Evolutionary conservation across 2,329 filamentous ascomycete genomes (phyloP).

Genomic region (Penicillium verrucosum): DNA sequence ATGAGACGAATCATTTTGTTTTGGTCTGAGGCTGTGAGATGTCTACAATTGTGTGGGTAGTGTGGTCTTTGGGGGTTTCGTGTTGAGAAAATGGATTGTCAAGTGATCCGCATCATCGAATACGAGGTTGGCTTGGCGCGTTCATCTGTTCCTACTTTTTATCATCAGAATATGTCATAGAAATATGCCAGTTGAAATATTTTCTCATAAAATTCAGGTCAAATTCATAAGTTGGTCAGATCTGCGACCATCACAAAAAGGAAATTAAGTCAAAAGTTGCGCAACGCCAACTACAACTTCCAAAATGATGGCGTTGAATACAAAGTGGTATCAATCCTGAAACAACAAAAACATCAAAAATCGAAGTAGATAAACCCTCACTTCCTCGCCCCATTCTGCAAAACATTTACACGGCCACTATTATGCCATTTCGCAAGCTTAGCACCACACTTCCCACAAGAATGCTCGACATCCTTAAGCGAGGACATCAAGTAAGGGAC

Average conservation of each 20-base stretch:
- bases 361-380: not conserved
- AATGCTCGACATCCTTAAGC: slow-evolving; percentile 50
- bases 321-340: slow-evolving; percentile 16
- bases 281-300: not conserved
- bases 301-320: not conserved
- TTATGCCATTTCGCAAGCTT: slow-evolving; percentile 50
- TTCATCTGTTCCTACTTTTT: not conserved
- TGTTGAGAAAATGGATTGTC: not conserved
- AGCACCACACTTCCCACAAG: slow-evolving; percentile 47
- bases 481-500: slow-evolving; percentile 49
- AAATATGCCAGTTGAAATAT: not conserved
- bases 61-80: not conserved
- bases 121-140: slow-evolving; percentile 11
- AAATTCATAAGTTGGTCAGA: not conserved
- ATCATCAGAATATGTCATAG: not conserved
- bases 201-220: not conserved
- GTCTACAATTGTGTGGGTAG: not conserved
- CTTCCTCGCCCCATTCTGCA: slow-evolving; percentile 20
- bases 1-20: slow-evolving; percentile 15
- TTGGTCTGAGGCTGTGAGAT: not conserved
- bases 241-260: not conserved
- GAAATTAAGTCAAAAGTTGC: not conserved
- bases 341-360: not conserved
- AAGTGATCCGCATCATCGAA: slow-evolving; percentile 15
- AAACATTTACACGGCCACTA: slow-evolving; percentile 47